Percentiles rank a stretch among this genome's conserved stretches.
Evolutionary conservation across 768 basidiomycete species (phyloP).

Genomic region (Dentipellis sp.): DNA sequence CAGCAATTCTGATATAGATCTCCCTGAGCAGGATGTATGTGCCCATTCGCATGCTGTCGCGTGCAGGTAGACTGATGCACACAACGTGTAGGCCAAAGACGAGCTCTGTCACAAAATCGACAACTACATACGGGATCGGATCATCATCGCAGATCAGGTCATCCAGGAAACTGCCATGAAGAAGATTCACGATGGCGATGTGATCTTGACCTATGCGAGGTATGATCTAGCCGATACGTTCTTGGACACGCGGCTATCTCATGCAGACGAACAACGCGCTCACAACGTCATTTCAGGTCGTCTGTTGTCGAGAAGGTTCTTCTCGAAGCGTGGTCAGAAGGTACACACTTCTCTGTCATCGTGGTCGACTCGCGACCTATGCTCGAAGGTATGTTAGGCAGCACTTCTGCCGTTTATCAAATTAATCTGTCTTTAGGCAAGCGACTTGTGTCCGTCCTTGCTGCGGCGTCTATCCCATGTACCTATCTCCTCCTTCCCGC

Average conservation of each 20-base stretch:
- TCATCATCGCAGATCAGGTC: constrained; percentile 87
- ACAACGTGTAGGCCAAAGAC: constrained; percentile 67
- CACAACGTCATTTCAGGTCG: constrained; percentile 44
- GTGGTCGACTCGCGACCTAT: constrained; percentile 94
- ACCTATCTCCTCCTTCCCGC: constrained; percentile 91
- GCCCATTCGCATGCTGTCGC: constrained; percentile 1
- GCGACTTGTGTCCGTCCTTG: constrained; percentile 60
- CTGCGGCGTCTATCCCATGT: constrained; percentile 64
- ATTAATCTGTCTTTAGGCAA: constrained; percentile 46
- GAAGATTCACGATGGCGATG: constrained; percentile 93
- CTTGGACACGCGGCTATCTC: neutral
- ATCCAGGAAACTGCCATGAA: constrained; percentile 83
- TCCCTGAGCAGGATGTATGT: constrained; percentile 88
- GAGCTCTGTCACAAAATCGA: constrained; percentile 79
- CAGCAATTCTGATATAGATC: constrained; percentile 83
- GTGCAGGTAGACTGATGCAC: constrained; percentile 2
- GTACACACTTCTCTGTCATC: constrained; percentile 80
- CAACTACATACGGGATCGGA: constrained; percentile 88
- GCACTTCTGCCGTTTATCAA: neutral
- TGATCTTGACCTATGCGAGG: constrained; percentile 91
- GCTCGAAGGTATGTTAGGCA: constrained; percentile 57
- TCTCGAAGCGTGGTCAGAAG: constrained; percentile 62
- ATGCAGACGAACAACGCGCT: neutral
- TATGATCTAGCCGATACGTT: constrained; percentile 19
- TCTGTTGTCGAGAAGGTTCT: constrained; percentile 91